Base-by-base conservation (phyloP, 768 basidiomycete species). In the Tricholoma flavovirens region DNA sequence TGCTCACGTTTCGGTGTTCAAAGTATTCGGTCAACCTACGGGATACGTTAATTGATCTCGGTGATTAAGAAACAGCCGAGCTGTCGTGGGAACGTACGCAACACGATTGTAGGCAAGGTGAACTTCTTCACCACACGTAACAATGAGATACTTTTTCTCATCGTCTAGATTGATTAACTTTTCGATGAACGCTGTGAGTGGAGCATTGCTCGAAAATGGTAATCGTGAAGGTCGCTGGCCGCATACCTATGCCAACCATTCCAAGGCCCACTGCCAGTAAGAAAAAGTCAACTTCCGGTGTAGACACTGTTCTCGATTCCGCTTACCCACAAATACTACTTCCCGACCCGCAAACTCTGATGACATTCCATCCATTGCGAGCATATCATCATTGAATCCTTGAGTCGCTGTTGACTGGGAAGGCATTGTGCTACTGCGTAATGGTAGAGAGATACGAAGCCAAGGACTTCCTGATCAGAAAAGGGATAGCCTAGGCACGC, bases 121-220 rank as follows among this genome's bases (percentile, higher is more conserved):
- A 5, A 58, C 57, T 55, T 79, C 79, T 69, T 89, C 86, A 10
- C 86, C 84, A 46, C 79, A 81, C 1, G 83, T 85, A 12, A 82
- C 72, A 29, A 86, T 69, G 51, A 75, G 73, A 67, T 84, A 86
- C 15, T 69, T 67, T 6, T 72, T 71, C 3, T 59, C 54, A n/a
- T 56, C 43, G 60, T 87, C 83, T 24, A 83, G 73, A 54, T 77
- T 75, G 42, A 87, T 73, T 29, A 88, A 70, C 61, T 87, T 87
- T 64, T 87, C 85, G 61, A 87, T 84, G 71, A 87, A 87, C 0
- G 84, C 84, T 79, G 53, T 0, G 35, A 19, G 12, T 36, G n/a
- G 26, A 30, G 22, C 21, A 22, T 51, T 30, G 33, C 29, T 24
- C 24, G 30, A 29, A 35, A 32, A 42, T 50, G 11, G 52, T 10